These are phyloP conservation scores for Fusarium mundagurra DNA, from an alignment of 2,329 filamentous ascomycete species.

Conservation along the genomic window DNA sequence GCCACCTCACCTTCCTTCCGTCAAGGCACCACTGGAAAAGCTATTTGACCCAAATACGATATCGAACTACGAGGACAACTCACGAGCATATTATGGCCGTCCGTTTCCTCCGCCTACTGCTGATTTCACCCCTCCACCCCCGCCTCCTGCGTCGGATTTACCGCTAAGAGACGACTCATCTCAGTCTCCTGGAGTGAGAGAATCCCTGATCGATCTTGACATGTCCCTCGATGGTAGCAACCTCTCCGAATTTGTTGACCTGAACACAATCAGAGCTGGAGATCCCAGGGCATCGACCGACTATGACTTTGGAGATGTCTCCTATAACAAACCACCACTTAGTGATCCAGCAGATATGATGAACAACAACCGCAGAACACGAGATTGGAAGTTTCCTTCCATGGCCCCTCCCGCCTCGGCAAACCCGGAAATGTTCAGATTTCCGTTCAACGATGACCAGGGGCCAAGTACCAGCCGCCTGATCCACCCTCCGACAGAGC, in stretches of 20 bases:
- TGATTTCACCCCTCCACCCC: slow-evolving; percentile 59
- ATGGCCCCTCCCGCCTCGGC: slow-evolving; percentile 62
- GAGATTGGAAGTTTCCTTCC: slow-evolving; percentile 68
- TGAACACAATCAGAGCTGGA: slow-evolving; percentile 67
- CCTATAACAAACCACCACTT: slow-evolving; percentile 60
- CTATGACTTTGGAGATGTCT: slow-evolving; percentile 57
- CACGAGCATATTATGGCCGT: slow-evolving; percentile 67
- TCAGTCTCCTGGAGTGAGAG: slow-evolving; percentile 61
- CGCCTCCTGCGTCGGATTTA: slow-evolving; percentile 58
- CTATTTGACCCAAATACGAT: slow-evolving; percentile 74
- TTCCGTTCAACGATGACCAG: slow-evolving; percentile 55
- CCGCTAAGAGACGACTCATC: slow-evolving; percentile 66
- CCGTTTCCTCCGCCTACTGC: slow-evolving; percentile 50
- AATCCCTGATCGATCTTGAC: slow-evolving; percentile 73
- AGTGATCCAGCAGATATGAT: slow-evolving; percentile 67
- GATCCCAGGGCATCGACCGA: slow-evolving; percentile 59
- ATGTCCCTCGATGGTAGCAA: slow-evolving; percentile 66
- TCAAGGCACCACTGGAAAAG: slow-evolving; percentile 70
- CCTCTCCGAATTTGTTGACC: slow-evolving; percentile 67
- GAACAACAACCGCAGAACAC: slow-evolving; percentile 61
- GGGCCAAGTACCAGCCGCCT: slow-evolving; percentile 53
- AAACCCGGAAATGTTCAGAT: slow-evolving; percentile 62
- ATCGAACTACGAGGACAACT: slow-evolving; percentile 72
- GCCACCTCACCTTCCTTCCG: slow-evolving; percentile 65
- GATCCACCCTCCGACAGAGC: slow-evolving; percentile 63